Conservation (phyloP, 2,329 filamentous ascomycete genomes). For the Colletotrichum liaoningense region DNA sequence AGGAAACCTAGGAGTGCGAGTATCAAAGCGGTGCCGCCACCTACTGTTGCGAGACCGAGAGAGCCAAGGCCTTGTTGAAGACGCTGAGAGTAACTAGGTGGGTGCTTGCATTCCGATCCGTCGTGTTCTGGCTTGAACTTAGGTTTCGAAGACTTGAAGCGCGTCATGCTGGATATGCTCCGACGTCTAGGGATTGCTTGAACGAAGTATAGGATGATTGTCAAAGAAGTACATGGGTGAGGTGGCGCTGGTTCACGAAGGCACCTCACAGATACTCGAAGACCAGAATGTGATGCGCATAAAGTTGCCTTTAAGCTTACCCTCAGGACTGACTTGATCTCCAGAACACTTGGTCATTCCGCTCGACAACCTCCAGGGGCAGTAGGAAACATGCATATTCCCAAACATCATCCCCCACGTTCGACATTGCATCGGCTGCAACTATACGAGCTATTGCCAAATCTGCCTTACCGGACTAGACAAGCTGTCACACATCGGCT, state of each 20-base stretch:
- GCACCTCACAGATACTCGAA: neutral
- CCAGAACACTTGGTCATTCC: neutral
- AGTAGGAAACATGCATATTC: constrained; percentile 10
- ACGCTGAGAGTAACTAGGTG: neutral
- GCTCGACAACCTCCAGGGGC: neutral
- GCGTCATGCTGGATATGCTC: neutral
- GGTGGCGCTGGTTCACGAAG: neutral
- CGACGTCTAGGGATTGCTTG: neutral
- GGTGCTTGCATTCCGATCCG: neutral
- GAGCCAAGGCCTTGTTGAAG: constrained; percentile 18
- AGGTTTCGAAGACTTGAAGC: neutral
- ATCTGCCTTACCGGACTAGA: constrained; percentile 8
- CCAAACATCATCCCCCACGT: neutral
- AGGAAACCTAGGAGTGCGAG: constrained; percentile 38
- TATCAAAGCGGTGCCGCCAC: constrained; percentile 34
- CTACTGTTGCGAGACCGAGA: constrained; percentile 25
- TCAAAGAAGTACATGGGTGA: neutral
- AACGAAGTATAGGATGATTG: neutral
- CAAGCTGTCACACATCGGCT: neutral
- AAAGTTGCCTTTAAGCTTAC: neutral
- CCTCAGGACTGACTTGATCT: neutral
- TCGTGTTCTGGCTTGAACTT: neutral
- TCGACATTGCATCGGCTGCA: neutral
- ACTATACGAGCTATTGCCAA: neutral
- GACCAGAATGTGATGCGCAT: neutral